Evolutionary conservation across 1,139 yeast genomes (phyloP), one percentile per base, ranked within the genome.

Genomic region (Sugiyamaella castrensis): DNA sequence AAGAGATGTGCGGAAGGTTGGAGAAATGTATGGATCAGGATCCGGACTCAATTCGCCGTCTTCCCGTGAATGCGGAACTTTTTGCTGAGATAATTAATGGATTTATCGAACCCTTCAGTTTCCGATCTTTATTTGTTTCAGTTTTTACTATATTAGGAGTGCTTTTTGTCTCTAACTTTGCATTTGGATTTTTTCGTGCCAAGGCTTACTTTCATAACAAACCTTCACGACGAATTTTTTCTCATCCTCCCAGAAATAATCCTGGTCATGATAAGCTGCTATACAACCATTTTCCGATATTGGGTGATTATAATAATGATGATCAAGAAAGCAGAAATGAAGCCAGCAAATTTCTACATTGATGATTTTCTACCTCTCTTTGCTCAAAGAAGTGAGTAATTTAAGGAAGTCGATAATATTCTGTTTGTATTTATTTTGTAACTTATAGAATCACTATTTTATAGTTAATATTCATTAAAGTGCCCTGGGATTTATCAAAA

Each of bases 1-100:
- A 83, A 52, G 67, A 70, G n/a, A 73, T 79, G 26, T 91, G 98
- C 63, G 70, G 76, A 24, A 72, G 71, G 33, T 85, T 95, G 87
- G 83, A 79, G 55, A 77, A 73, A 52, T 91, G 98, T 65, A 88
- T 85, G 94, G 80, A 82, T 54, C 72, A 84, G 53, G 92, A 88
- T 60, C 95, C 96, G n/a, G 77, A 77, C 35, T 71, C 79, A 2
- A 77, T 87, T 12, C 87, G 87, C 4, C 74, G 79, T 48, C 81
- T 88, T 2, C 76, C 79, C 57, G 74, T 87, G 42, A 77, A 87
- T 0, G 95, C 95, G 1, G 87, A 83, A 56, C 76, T 89, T 0
- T 70, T 86, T 54, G 94, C 92, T 0, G 94, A 84, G 53, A 81
- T 86, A 11, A 69, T 87, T 33, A 84, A 87, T 64, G 84, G 87